A percentile compares a stretch with the other conserved stretches of the same genome.
phyloP scores from a whole-genome alignment of 352 stramenopile genomes.

The Phytophthora constricta region DNA sequence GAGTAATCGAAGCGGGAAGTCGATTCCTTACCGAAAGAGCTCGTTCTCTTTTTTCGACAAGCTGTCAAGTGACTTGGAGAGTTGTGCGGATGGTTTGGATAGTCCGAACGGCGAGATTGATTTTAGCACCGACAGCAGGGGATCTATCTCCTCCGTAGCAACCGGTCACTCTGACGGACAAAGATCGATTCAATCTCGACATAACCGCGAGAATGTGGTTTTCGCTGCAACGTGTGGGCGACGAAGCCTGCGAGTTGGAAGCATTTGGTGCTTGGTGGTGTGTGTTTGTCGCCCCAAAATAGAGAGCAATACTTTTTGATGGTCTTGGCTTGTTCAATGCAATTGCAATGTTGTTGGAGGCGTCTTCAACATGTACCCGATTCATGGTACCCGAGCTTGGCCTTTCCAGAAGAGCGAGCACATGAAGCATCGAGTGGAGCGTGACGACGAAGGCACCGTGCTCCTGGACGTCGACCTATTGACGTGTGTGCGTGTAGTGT shows the following conservation, averaged over 20 bases:
- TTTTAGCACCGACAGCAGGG: constrained; percentile 36
- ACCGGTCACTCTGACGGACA: constrained; percentile 27
- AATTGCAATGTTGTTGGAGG: too few relatives aligned
- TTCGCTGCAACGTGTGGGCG: constrained; percentile 3
- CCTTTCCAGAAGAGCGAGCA: too few relatives aligned
- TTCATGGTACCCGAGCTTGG: too few relatives aligned
- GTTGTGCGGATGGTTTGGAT: constrained; percentile 58
- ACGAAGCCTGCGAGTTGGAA: background rate
- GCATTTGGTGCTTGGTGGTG: background rate
- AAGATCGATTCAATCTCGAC: constrained; percentile 36
- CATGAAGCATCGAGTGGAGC: too few relatives aligned
- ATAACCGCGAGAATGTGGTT: constrained; percentile 16
- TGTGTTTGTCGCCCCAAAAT: background rate
- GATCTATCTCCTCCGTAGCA: constrained; percentile 32
- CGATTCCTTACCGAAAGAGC: constrained; percentile 60
- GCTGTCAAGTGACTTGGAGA: constrained; percentile 78
- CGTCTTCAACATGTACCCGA: too few relatives aligned
- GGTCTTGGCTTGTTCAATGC: background rate
- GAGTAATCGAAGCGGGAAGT: constrained; percentile 57
- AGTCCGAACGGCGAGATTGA: constrained; percentile 47
- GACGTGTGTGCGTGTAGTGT: constrained; percentile 5
- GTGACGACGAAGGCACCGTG: too few relatives aligned
- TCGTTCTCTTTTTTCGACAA: constrained; percentile 91
- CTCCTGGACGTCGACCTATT: background rate
- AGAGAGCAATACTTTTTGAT: background rate